Evolutionary conservation across 768 basidiomycete species (phyloP).

Genomic region (Xanthoconium stramineum): DNA sequence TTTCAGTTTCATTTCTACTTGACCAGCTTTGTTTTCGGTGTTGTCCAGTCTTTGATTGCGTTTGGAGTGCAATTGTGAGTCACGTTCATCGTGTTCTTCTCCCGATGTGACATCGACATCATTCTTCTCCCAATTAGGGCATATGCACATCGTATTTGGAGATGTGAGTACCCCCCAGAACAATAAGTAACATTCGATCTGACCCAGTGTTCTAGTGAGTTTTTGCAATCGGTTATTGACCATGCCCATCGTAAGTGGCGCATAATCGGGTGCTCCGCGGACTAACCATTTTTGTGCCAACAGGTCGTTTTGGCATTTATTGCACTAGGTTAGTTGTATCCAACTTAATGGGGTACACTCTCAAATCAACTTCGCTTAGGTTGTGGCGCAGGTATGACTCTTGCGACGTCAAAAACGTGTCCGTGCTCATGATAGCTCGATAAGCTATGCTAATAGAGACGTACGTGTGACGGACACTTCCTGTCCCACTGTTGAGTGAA

Average conservation of each 20-base stretch:
- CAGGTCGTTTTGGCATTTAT: constrained; percentile 29
- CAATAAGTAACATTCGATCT: not conserved
- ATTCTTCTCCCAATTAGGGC: constrained; percentile 20
- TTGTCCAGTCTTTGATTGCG: constrained; percentile 31
- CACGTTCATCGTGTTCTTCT: not conserved
- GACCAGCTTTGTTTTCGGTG: not conserved
- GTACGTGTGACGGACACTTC: constrained; percentile 10
- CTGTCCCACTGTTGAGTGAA: not conserved
- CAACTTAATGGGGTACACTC: not conserved
- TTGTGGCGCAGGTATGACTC: constrained; percentile 27
- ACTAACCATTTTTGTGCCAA: not conserved
- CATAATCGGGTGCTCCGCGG: not conserved
- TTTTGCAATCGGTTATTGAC: constrained; percentile 30
- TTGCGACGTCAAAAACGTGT: not conserved
- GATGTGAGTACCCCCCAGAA: constrained; percentile 22
- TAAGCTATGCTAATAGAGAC: constrained; percentile 33
- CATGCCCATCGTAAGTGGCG: constrained; percentile 29
- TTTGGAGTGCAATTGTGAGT: constrained; percentile 36
- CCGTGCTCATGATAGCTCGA: not conserved
- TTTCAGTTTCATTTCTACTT: not conserved
- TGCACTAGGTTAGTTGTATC: constrained; percentile 22
- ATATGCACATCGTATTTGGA: constrained; percentile 39
- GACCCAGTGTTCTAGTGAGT: constrained; percentile 25
- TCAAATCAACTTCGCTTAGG: constrained; percentile 10
- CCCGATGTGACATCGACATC: not conserved